Evolutionary conservation across 2,329 filamentous ascomycete species (phyloP), one percentile per base, ranked within the genome.

Genomic region (Graphilbum sp.): DNA sequence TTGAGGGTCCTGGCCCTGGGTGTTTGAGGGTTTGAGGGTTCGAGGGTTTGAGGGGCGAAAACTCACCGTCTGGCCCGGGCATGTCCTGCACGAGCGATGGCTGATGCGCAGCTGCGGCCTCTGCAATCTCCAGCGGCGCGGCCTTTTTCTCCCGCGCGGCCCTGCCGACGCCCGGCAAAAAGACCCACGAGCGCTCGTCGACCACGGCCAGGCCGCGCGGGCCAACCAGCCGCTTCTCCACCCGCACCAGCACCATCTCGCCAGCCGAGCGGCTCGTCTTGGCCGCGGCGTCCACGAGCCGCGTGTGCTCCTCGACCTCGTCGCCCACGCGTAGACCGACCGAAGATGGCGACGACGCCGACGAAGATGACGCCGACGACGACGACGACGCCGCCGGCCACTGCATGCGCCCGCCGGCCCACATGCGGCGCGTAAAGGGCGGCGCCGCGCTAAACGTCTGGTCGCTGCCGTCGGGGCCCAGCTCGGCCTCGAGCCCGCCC

Each of bases 361-460:
- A n/a, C n/a, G n/a, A n/a, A n/a, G n/a, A n/a, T n/a, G n/a, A n/a
- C 13, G 13, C n/a, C 3, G 16, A n/a, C 3, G 10, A 7, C 10
- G 17, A 11, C 7, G 16, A 9, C 11, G 34, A n/a, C 5, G 16
- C 24, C 4, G 23, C 35, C 17, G 16, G 25, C 70, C 72, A 76
- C 13, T 52, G 50, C 53, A 79, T 69, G 40, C 61, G 58, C 0
- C 75, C 75, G 2, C 74, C 75, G 0, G 75, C 75, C 75, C 75
- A 79, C 75, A 79, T 79, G 12, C 75, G 61, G 23, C 74, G 55
- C 2, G 71, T 75, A 41, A 77, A 79, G 0, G 73, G 73, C 3
- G 55, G 43, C 0, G 69, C 62, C 0, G 73, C 66, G 45, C 76
- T 79, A 50, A 72, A 78, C 0, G 66, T 66, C 1, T 50, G 55